These are phyloP conservation scores for Mucor mucedo DNA, from an alignment of 371 early-diverging fungal genomes.

Conservation along the genomic window DNA sequence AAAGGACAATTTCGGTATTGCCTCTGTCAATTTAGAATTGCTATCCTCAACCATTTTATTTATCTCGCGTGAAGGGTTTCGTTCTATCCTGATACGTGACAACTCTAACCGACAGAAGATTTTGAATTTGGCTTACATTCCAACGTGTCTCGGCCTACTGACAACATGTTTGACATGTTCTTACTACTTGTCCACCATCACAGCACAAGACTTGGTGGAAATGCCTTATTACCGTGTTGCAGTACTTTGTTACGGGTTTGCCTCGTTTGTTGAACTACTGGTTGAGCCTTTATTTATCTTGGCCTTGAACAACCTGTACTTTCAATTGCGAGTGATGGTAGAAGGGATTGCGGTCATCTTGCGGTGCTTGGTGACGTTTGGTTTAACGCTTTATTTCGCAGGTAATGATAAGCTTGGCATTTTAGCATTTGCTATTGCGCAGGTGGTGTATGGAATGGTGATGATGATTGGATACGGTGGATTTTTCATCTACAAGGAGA, in stretches of 20 bases:
- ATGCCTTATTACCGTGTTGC: slow-evolving; percentile 56
- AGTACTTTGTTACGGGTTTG: slow-evolving; percentile 67
- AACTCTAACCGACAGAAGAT: slow-evolving; percentile 59
- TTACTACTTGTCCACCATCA: slow-evolving; percentile 54
- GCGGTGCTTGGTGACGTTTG: slow-evolving; percentile 74
- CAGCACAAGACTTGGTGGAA: slow-evolving; percentile 28
- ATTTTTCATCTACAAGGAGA: slow-evolving; percentile 52
- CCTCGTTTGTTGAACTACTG: slow-evolving; percentile 76
- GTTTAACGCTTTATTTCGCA: slow-evolving; percentile 52
- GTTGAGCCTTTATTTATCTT: slow-evolving; percentile 87
- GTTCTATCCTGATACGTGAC: slow-evolving; percentile 78
- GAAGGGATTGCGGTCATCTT: slow-evolving; percentile 83
- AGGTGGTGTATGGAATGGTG: slow-evolving; percentile 65
- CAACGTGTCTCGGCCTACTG: slow-evolving; percentile 65
- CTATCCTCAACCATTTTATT: slow-evolving; percentile 86
- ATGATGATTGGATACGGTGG: slow-evolving; percentile 64
- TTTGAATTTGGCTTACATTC: slow-evolving; percentile 80
- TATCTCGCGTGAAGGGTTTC: slow-evolving; percentile 88
- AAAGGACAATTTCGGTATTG: slow-evolving; percentile 81
- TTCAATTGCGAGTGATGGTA: slow-evolving; percentile 76
- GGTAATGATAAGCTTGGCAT: slow-evolving; percentile 49
- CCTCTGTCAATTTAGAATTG: slow-evolving; percentile 86
- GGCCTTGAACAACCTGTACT: slow-evolving; percentile 72
- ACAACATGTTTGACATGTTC: slow-evolving; percentile 56
- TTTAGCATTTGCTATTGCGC: slow-evolving; percentile 80